These are phyloP conservation scores for Achaetomium macrosporum DNA, from an alignment of 2,329 filamentous ascomycete species.

Conservation along the genomic window DNA sequence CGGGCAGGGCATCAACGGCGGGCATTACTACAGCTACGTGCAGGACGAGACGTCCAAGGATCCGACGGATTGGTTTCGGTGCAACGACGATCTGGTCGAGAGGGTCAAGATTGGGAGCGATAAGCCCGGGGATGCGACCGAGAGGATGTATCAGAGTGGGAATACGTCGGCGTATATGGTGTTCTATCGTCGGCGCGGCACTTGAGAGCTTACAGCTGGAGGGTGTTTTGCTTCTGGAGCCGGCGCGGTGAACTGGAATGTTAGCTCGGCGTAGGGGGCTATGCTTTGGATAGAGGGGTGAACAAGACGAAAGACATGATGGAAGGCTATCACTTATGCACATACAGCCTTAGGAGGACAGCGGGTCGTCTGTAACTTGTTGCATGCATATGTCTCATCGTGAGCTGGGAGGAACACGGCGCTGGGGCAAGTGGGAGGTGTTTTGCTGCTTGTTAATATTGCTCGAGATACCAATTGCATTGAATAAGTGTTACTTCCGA, in stretches of 20 bases:
- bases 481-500: background rate
- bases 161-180: slow-evolving; percentile 43
- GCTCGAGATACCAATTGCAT: background rate
- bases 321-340: no score
- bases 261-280: background rate
- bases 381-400: background rate
- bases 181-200: slow-evolving; percentile 33
- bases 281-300: no score
- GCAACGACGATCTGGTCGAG: slow-evolving; percentile 41
- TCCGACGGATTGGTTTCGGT: slow-evolving; percentile 43
- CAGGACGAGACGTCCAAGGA: slow-evolving; percentile 47
- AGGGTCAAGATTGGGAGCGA: slow-evolving; percentile 38
- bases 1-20: slow-evolving; percentile 60
- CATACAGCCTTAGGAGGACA: no score
- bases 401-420: background rate
- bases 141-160: slow-evolving; percentile 36
- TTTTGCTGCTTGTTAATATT: no score
- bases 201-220: background rate
- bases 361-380: no score
- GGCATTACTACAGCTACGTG: slow-evolving; percentile 75
- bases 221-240: background rate
- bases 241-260: background rate
- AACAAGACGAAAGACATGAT: no score
- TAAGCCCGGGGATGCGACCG: slow-evolving; percentile 31
- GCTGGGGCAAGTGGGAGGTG: background rate